These are phyloP conservation scores for Penicillium lividum DNA, from an alignment of 495 filamentous ascomycete genomes.

Conservation along the genomic window DNA sequence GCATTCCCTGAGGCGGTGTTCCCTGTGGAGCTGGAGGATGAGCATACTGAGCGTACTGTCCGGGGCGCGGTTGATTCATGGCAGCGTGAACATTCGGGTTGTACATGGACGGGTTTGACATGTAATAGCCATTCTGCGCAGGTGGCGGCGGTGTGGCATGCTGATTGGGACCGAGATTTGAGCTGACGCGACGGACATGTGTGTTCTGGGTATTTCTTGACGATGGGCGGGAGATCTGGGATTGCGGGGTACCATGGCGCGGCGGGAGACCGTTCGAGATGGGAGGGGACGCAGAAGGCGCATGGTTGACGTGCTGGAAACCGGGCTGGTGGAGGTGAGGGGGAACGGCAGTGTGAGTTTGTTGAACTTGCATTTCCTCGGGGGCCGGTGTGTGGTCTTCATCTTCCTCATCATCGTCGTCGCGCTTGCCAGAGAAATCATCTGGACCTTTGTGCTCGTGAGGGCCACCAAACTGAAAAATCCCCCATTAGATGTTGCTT, in stretches of 20 bases:
- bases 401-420: constrained; percentile 87
- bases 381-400: constrained; percentile 67
- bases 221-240: constrained; percentile 75
- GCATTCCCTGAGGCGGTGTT: constrained; percentile 27
- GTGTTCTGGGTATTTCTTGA: constrained; percentile 61
- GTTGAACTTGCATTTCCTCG: constrained; percentile 54
- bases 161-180: constrained; percentile 68
- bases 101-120: constrained; percentile 83
- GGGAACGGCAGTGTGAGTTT: constrained; percentile 57
- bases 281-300: constrained; percentile 87
- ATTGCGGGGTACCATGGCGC: constrained; percentile 78
- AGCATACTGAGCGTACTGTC: constrained; percentile 49
- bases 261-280: constrained; percentile 77
- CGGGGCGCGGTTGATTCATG: constrained; percentile 45
- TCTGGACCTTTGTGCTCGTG: constrained; percentile 96
- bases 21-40: constrained; percentile 45
- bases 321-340: constrained; percentile 75
- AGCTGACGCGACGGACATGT: constrained; percentile 71
- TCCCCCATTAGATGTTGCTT: constrained; percentile 7
- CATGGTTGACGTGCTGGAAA: constrained; percentile 80
- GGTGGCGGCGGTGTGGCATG: constrained; percentile 61
- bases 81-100: constrained; percentile 63
- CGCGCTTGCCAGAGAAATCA: constrained; percentile 85
- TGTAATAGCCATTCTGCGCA: constrained; percentile 77
- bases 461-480: constrained; percentile 75